Base-by-base conservation (phyloP, 208 protist species). In the Trypanosoma avium region DNA sequence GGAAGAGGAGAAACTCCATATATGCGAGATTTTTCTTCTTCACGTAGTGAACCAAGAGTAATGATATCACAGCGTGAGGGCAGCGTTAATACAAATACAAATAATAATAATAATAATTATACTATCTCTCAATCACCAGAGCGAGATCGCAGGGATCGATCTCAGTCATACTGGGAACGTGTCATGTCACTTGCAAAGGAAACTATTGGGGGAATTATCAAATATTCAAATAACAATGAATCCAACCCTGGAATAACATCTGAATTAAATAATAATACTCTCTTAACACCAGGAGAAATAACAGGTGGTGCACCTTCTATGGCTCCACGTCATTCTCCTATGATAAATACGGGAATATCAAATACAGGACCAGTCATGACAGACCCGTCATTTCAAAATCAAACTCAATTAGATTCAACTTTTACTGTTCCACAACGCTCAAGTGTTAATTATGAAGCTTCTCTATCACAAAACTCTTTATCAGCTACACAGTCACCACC, bases 301-400 rank as follows among this genome's bases (percentile, higher is more conserved):
- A n/a, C n/a, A n/a, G 58, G 43, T 0, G 58, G 9, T 5, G n/a
- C 22, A 32, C 32, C 54, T 45, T 43, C 52, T 30, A n/a, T 32
- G 15, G 12, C 38, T 6, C 2, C 19, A 4, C 50, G 42, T 12
- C 17, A 30, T 8, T 50, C 61, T 13, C 40, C 38, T 5, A 17
- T 45, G 13, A 8, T 24, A 7, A 22, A 21, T 29, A 27, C 30
- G 24, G 24, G 27, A 19, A 21, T 5, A 7, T 3, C 3, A 49
- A 35, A 42, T 4, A 46, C 12, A 19, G 21, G 24, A 3, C 22
- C 50, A 30, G 27, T 30, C 40, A n/a, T 46, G 13, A 21, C 36
- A 27, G 61, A 67, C 5, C 50, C 48, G n/a, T 67, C 61, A 13
- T 53, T 56, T 48, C 35, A 59, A 52, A 42, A 6, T 27, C 49